Evolutionary conservation across 805 yeast species (phyloP).

Genomic region (Candida sonorensis): DNA sequence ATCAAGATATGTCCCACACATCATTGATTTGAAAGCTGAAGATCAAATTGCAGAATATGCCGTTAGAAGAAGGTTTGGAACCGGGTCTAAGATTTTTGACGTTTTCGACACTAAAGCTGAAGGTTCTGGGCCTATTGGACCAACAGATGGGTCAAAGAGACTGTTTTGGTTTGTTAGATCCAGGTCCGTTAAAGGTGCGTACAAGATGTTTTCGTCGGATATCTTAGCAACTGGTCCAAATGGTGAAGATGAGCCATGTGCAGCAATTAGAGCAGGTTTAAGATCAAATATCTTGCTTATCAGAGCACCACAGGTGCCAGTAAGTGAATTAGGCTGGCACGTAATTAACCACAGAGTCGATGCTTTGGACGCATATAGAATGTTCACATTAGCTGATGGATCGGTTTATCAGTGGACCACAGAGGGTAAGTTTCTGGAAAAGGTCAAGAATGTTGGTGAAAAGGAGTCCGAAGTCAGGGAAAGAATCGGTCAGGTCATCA

Average conservation of each 20-base stretch:
- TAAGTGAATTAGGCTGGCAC: constrained; percentile 59
- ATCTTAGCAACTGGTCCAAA: constrained; percentile 36
- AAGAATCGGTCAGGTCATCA: constrained; percentile 51
- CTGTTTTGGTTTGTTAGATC: constrained; percentile 52
- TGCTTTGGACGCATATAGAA: constrained; percentile 52
- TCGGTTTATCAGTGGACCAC: constrained; percentile 60
- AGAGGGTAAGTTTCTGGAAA: constrained; percentile 50
- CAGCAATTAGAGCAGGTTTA: constrained; percentile 52
- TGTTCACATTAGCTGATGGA: constrained; percentile 57
- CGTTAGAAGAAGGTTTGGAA: constrained; percentile 50
- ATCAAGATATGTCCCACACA: constrained; percentile 49
- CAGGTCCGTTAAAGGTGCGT: constrained; percentile 63
- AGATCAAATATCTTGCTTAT: constrained; percentile 52
- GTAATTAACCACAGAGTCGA: constrained; percentile 53
- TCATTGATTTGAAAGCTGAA: constrained; percentile 37
- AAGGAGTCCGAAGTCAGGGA: constrained; percentile 59
- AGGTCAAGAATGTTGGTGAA: constrained; percentile 53
- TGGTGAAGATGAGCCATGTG: constrained; percentile 51
- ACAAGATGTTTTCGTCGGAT: constrained; percentile 43
- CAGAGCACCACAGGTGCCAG: constrained; percentile 42
- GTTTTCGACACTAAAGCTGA: constrained; percentile 42
- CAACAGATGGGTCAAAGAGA: constrained; percentile 36
- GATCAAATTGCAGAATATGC: constrained; percentile 33
- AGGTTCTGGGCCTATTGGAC: constrained; percentile 31
- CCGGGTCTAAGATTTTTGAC: constrained; percentile 51